Base-by-base conservation (phyloP, 352 stramenopile species). In the Phytopythium litorale region DNA sequence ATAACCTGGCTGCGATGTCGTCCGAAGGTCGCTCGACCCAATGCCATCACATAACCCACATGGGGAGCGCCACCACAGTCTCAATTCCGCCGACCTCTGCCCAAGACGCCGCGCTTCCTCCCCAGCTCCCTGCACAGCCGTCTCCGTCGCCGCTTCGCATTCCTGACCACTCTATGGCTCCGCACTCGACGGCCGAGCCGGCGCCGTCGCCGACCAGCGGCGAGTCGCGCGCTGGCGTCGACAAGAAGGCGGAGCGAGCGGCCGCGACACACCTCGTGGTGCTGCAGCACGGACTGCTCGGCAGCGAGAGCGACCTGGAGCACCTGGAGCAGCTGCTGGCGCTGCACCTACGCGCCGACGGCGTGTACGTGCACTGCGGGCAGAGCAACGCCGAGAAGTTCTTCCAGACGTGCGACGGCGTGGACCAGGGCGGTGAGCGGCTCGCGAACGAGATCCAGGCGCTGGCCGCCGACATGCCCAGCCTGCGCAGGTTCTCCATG, bases 321-420 rank as follows among this genome's bases (percentile, higher is more conserved):
- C 75, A 78, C 38, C 88, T 92, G 58, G 64, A 75, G 51, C 56
- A 66, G 52, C 76, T 90, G 21, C 76, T 94, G 40, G 38, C 76
- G 42, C 73, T 86, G 23, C 77, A 90, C 45, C 63, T 65, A 2
- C 40, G 70, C 0, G 71, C 81, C 46, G 69, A 84, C n/a, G 48
- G 40, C 13, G 60, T 93, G 57, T 74, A 78, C 40, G 58, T 85
- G 54, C 68, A 90, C 62, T 51, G 71, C 13, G 69, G 71, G 2
- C 69, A 67, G 48, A 67, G 75, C 66, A 94, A 92, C 54, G 77
- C 71, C 51, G 65, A 66, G 18, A 72, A 68, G 15, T 78, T 90
- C 45, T 91, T 89, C 66, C 76, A 82, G 65, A 94, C 85, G 30
- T 90, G 87, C 64, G 85, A 94, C 53, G 85, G 85, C 30, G 80